These are phyloP conservation scores for Fusarium annulatum DNA, from an alignment of 2,329 filamentous ascomycete genomes.

Conservation along the genomic window DNA sequence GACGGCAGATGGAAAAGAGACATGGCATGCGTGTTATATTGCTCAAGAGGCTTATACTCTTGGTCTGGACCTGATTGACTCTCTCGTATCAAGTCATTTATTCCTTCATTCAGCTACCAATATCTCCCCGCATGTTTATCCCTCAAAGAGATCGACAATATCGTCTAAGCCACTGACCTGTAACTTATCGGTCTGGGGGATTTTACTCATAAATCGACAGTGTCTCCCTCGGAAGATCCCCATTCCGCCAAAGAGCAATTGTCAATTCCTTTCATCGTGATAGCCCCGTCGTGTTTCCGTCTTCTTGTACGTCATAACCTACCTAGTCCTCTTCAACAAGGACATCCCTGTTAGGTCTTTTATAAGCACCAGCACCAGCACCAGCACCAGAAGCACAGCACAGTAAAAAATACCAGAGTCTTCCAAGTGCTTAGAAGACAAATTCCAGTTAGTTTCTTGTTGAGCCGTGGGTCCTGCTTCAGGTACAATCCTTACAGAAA, in stretches of 20 bases:
- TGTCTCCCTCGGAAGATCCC: not conserved
- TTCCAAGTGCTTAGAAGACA: not conserved
- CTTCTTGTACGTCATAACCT: slow-evolving; percentile 27
- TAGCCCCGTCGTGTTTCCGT: slow-evolving; percentile 13
- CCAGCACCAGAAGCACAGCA: not conserved
- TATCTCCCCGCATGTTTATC: slow-evolving; percentile 1
- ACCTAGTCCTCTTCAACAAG: slow-evolving; percentile 3
- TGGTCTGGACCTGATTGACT: slow-evolving; percentile 1
- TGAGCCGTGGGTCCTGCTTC: slow-evolving; percentile 11
- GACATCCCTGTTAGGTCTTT: slow-evolving; percentile 20
- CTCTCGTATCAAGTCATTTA: not conserved
- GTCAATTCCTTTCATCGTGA: not conserved
- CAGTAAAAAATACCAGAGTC: not conserved
- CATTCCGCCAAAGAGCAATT: not conserved
- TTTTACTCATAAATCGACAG: slow-evolving; percentile 11
- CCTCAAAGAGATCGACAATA: slow-evolving; percentile 9
- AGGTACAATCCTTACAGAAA: slow-evolving; percentile 11
- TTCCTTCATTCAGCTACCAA: not conserved
- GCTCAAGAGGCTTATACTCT: not conserved
- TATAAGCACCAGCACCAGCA: not conserved
- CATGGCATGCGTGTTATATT: not conserved
- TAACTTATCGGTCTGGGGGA: not conserved
- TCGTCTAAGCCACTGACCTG: slow-evolving; percentile 8
- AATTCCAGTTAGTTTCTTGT: slow-evolving; percentile 1
- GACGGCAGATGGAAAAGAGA: not conserved